A percentile compares a stretch with the other conserved stretches of the same genome.
Evolutionary conservation across 345 rosid genomes (phyloP).

Genomic region (Abelmoschus esculentus): DNA sequence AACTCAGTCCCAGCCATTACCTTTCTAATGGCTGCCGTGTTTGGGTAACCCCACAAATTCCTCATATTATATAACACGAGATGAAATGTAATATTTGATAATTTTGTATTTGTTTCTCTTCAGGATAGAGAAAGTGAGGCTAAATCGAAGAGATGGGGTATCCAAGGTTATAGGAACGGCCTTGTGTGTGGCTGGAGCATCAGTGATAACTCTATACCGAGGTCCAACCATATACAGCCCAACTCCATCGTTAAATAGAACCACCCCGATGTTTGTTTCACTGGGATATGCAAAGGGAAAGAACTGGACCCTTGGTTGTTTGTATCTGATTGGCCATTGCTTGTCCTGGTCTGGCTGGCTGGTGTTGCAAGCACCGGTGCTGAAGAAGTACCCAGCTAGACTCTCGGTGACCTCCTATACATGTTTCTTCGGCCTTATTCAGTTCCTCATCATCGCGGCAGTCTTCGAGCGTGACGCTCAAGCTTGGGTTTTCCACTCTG

Average conservation of each 20-base stretch:
- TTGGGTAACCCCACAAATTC: conserved; percentile 36
- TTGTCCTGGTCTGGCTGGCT: neutral
- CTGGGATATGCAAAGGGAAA: conserved; percentile 42
- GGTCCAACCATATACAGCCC: neutral
- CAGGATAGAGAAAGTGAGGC: conserved; percentile 69
- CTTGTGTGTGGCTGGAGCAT: conserved; percentile 81
- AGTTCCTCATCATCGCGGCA: conserved; percentile 53
- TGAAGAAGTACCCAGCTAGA: neutral
- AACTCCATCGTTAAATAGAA: conserved; percentile 17
- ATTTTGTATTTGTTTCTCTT: neutral
- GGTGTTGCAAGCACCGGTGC: neutral
- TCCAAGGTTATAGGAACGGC: neutral
- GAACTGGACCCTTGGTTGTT: neutral
- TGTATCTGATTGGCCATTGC: neutral
- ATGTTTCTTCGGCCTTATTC: conserved; percentile 86
- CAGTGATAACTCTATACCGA: conserved; percentile 81
- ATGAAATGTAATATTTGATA: neutral
- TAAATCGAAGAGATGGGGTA: neutral
- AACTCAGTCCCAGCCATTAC: conserved; percentile 28
- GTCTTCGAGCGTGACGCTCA: neutral
- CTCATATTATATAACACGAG: neutral
- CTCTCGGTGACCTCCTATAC: conserved; percentile 76
- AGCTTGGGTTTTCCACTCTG: neutral
- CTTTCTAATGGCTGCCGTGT: conserved; percentile 86
- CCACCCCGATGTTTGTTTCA: conserved; percentile 25